A percentile compares a stretch with the other conserved stretches of the same genome.
phyloP scores from a whole-genome alignment of 1,284 basidiomycete species.

The Fistulina hepatica region DNA sequence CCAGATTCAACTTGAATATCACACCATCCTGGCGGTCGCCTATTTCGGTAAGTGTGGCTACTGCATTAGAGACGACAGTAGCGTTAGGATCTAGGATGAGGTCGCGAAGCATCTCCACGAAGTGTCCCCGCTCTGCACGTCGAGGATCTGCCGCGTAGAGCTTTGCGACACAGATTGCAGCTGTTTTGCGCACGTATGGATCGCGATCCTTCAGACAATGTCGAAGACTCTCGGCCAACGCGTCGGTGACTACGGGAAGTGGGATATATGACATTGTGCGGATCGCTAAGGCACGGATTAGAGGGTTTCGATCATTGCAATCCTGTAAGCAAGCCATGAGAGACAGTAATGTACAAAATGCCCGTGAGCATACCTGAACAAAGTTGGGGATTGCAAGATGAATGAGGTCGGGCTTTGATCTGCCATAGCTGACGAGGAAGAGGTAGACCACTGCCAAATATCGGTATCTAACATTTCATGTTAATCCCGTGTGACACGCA shows the following conservation, averaged over 20 bases:
- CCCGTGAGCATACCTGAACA: constrained; percentile 48
- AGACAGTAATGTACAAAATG: constrained; percentile 7
- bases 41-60: constrained; percentile 88
- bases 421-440: constrained; percentile 87
- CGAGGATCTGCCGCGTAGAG: constrained; percentile 79
- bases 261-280: constrained; percentile 96
- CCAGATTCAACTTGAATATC: constrained; percentile 75
- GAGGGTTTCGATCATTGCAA: constrained; percentile 84
- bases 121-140: constrained; percentile 75
- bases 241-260: constrained; percentile 69
- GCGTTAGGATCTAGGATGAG: constrained; percentile 89
- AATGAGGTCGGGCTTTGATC: constrained; percentile 80
- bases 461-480: constrained; percentile 7
- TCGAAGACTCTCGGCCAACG: constrained; percentile 75
- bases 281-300: constrained; percentile 86
- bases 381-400: constrained; percentile 83
- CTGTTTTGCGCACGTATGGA: constrained; percentile 94
- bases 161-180: constrained; percentile 89
- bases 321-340: constrained; percentile 40
- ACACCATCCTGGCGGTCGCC: constrained; percentile 85
- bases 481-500: constrained; percentile 22
- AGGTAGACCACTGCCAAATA: constrained; percentile 72
- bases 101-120: constrained; percentile 79
- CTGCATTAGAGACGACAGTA: constrained; percentile 90
- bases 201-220: constrained; percentile 85